Conservation (phyloP, 495 filamentous ascomycete species). For the Aspergillus mulundensis region DNA sequence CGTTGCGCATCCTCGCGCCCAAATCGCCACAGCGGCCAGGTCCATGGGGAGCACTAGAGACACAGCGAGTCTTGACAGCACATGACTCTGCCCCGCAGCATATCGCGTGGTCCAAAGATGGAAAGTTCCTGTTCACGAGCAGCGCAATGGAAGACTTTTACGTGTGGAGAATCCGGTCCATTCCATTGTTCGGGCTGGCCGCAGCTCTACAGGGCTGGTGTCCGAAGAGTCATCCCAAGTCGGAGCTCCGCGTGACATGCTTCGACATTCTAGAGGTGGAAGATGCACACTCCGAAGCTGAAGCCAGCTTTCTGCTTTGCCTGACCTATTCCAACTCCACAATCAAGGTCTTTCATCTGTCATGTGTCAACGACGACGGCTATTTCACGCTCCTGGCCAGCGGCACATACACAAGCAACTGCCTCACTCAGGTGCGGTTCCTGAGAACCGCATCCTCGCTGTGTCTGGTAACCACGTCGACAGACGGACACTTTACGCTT, state of each 20-base stretch:
- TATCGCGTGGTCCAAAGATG: conserved; percentile 64
- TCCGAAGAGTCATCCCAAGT: conserved; percentile 52
- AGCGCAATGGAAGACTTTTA: conserved; percentile 86
- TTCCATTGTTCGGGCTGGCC: conserved; percentile 53
- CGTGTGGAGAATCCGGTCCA: conserved; percentile 63
- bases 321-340: conserved; percentile 78
- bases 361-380: conserved; percentile 19
- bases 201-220: conserved; percentile 61
- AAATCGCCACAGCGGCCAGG: conserved; percentile 14
- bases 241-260: conserved; percentile 74
- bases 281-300: conserved; percentile 12
- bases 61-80: conserved; percentile 59
- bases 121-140: conserved; percentile 72
- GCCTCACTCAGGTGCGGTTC: conserved; percentile 69
- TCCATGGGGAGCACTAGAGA: conserved; percentile 41
- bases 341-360: conserved; percentile 62
- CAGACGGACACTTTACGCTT: conserved; percentile 57
- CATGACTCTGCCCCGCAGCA: conserved; percentile 84
- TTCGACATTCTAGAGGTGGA: conserved; percentile 56
- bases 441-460: conserved; percentile 24
- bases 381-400: conserved; percentile 52
- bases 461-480: conserved; percentile 54
- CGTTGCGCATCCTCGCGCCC: conserved; percentile 57
- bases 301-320: conserved; percentile 48
- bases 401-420: conserved; percentile 71